Base-by-base conservation (phyloP, 805 yeast species). In the Monosporozyma aerobia region DNA sequence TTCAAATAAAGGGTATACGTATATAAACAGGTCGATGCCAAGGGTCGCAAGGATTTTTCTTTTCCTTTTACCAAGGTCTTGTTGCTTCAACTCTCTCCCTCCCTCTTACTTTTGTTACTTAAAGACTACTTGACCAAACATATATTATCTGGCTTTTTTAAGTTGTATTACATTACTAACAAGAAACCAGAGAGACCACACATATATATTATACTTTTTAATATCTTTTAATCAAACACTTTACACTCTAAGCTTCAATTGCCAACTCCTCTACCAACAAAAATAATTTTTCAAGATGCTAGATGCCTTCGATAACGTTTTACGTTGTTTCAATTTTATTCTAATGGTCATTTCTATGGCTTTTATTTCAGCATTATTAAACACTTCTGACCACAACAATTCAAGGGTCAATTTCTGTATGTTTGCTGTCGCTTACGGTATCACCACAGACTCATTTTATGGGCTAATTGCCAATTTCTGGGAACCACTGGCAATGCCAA, bases 381-480 rank as follows among this genome's bases (percentile, higher is more conserved):
- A 87, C 54, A 78, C 85, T 56, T 81, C 79, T 63, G 75, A 79
- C 68, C 27, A 56, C 44, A 55, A 67, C 53, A 74, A 72, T 57
- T 82, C 95, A 48, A 92, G 92, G 71, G 92, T 94, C 58, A 89
- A 89, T 77, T 90, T 85, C 71, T 85, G 78, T 57, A 80, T 92
- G 53, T 94, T 92, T 69, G 83, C 96, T 41, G 83, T 94, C 47
- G 87, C 90, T 35, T 94, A 85, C 72, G 96, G 87, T 59, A 63
- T 92, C 30, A 77, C 89, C 56, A 81, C 90, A 54, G 87, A 92
- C 46, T 77, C 87, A 39, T 67, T 92, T 63, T 89, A 85, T 67
- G 95, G 95, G 53, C 59, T 84, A 29, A 69, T 78, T 51, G 96
- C 97, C 45, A 81, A 79, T 75, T 81, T 92, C 62, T 63, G 88